Percentiles rank a stretch among this genome's conserved stretches.
Conservation (phyloP, 2,329 filamentous ascomycete species). For the Stachybotrys chartarum region DNA sequence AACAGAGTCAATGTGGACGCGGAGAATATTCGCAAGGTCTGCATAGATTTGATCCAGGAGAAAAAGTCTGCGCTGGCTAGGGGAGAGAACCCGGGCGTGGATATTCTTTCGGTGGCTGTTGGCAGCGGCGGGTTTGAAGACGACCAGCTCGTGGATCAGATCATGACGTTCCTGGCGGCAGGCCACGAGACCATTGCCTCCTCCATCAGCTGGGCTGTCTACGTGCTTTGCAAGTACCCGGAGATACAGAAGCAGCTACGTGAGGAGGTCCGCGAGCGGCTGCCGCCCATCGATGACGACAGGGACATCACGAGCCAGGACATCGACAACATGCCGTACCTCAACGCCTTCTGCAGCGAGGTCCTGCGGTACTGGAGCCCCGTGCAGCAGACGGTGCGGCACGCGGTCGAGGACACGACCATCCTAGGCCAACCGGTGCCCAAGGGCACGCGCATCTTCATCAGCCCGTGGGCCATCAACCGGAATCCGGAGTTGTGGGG, state of each 20-base stretch:
- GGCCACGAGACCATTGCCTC: slow-evolving; percentile 75
- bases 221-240: slow-evolving; percentile 60
- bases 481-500: slow-evolving; percentile 67
- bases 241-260: slow-evolving; percentile 61
- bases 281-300: slow-evolving; percentile 41
- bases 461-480: slow-evolving; percentile 64
- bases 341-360: slow-evolving; percentile 74
- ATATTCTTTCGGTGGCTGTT: slow-evolving; percentile 77
- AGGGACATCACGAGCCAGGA: slow-evolving; percentile 33
- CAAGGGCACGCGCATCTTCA: slow-evolving; percentile 60
- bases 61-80: slow-evolving; percentile 53
- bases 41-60: slow-evolving; percentile 59
- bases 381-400: slow-evolving; percentile 63
- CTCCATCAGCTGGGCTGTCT: slow-evolving; percentile 68
- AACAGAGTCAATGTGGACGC: slow-evolving; percentile 51
- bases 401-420: slow-evolving; percentile 55
- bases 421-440: slow-evolving; percentile 61
- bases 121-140: slow-evolving; percentile 69
- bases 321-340: slow-evolving; percentile 70
- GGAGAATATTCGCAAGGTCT: slow-evolving; percentile 55
- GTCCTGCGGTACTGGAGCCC: slow-evolving; percentile 67
- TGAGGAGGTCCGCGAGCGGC: slow-evolving; percentile 54
- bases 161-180: slow-evolving; percentile 85
- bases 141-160: slow-evolving; percentile 75
- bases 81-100: slow-evolving; percentile 47